Evolutionary conservation across 441 rosid genomes (phyloP).

Genomic region (Eutrema salsugineum): DNA sequence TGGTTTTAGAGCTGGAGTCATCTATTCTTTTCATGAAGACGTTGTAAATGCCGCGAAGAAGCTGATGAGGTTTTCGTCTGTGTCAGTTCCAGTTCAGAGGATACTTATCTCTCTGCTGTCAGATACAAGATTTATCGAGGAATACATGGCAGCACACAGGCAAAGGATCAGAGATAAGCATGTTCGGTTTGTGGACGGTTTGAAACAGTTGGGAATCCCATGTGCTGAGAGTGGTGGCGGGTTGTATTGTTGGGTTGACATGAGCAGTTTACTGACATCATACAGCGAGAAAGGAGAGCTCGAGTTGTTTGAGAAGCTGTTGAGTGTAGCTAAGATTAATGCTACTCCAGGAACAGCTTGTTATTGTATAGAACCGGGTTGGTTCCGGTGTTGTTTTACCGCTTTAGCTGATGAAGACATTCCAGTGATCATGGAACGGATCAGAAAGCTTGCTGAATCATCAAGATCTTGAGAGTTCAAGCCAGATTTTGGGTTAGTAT

Average conservation of each 20-base stretch:
- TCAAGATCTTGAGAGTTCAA: constrained; percentile 38
- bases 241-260: constrained; percentile 73
- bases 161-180: constrained; percentile 45
- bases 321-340: constrained; percentile 70
- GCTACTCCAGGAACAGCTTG: constrained; percentile 89
- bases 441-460: constrained; percentile 45
- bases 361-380: constrained; percentile 90
- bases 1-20: constrained; percentile 81
- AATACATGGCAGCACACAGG: constrained; percentile 46
- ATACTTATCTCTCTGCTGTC: constrained; percentile 60
- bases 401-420: constrained; percentile 58
- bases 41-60: constrained; percentile 60
- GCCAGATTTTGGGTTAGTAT: not conserved
- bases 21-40: constrained; percentile 64
- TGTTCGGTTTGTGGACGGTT: constrained; percentile 48
- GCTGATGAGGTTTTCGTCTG: constrained; percentile 58
- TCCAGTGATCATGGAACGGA: constrained; percentile 58
- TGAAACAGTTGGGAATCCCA: constrained; percentile 48
- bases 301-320: constrained; percentile 70
- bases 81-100: constrained; percentile 62
- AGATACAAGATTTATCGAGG: constrained; percentile 48
- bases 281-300: constrained; percentile 85
- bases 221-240: constrained; percentile 59
- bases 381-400: constrained; percentile 89
- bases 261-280: constrained; percentile 65